phyloP scores from a whole-genome alignment of 192 early-diverging fungal species.

The Dissophora globulifera region DNA sequence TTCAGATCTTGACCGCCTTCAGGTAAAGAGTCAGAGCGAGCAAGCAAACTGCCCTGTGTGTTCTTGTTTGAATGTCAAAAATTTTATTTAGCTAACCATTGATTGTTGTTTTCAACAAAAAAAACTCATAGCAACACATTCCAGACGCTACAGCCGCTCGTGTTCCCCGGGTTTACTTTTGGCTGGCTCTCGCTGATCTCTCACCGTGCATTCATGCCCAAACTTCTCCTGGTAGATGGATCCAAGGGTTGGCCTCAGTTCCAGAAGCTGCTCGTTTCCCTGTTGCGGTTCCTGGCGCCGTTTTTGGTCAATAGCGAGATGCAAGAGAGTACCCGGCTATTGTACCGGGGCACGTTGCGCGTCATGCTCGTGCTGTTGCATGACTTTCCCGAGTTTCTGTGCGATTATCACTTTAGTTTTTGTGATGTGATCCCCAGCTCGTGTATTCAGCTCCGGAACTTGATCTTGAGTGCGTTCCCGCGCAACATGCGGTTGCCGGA shows the following conservation, averaged over 20 bases:
- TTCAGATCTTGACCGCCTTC: constrained; percentile 75
- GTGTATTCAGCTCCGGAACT: constrained; percentile 95
- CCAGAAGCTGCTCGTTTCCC: constrained; percentile 80
- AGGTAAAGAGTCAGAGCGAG: no score
- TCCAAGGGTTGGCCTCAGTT: constrained; percentile 91
- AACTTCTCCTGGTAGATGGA: constrained; percentile 79
- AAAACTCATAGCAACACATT: constrained; percentile 74
- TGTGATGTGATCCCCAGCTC: constrained; percentile 90
- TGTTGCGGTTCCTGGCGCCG: constrained; percentile 89
- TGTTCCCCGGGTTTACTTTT: constrained; percentile 93
- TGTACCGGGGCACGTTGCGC: constrained; percentile 91
- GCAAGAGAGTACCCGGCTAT: constrained; percentile 76
- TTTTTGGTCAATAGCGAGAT: constrained; percentile 78
- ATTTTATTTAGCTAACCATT: not conserved
- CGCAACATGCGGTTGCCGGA: constrained; percentile 96
- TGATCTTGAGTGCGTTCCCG: constrained; percentile 97
- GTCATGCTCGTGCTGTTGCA: constrained; percentile 93
- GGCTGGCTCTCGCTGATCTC: constrained; percentile 95
- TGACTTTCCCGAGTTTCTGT: constrained; percentile 99
- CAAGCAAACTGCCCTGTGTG: no score
- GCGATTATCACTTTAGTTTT: constrained; percentile 90
- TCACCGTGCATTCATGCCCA: constrained; percentile 93
- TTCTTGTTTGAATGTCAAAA: no score
- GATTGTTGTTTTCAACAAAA: no score
- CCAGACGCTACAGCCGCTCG: constrained; percentile 82